These are phyloP conservation scores for Aspergillus bertholletiae DNA, from an alignment of 495 filamentous ascomycete species.

Conservation along the genomic window DNA sequence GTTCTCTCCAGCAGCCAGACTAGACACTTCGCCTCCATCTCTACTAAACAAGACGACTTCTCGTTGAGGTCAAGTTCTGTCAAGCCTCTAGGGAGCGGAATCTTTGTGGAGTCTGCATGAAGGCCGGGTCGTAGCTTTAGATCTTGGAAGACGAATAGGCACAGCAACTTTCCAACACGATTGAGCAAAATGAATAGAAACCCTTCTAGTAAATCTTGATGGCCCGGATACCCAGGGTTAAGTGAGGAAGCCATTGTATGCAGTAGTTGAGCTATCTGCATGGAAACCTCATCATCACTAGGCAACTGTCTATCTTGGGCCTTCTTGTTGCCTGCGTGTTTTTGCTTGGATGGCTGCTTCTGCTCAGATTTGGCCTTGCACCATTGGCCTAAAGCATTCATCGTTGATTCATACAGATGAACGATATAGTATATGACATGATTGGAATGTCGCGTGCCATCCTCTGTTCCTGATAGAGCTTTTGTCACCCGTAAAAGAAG, in stretches of 20 bases:
- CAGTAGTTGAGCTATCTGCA: slow-evolving; percentile 20
- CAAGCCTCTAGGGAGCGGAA: slow-evolving; percentile 30
- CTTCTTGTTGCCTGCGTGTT: not conserved
- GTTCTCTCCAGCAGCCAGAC: slow-evolving; percentile 35
- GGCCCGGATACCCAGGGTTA: slow-evolving; percentile 18
- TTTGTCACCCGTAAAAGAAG: slow-evolving; percentile 29
- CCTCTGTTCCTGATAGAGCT: slow-evolving; percentile 23
- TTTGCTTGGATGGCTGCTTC: slow-evolving; percentile 1
- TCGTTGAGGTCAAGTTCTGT: slow-evolving; percentile 18
- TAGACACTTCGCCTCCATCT: slow-evolving; percentile 33
- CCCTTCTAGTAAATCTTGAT: slow-evolving; percentile 36
- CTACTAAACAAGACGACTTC: slow-evolving; percentile 14
- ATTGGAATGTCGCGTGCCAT: slow-evolving; percentile 10
- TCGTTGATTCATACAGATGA: slow-evolving; percentile 34
- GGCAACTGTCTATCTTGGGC: slow-evolving; percentile 2
- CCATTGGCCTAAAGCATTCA: slow-evolving; percentile 27
- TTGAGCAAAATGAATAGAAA: slow-evolving; percentile 31
- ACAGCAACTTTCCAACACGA: slow-evolving; percentile 37
- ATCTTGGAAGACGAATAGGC: slow-evolving; percentile 34
- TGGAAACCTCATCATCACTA: slow-evolving; percentile 17
- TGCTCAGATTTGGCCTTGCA: slow-evolving; percentile 21
- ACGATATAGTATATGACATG: slow-evolving; percentile 39
- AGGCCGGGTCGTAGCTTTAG: slow-evolving; percentile 22
- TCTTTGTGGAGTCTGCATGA: slow-evolving; percentile 12
- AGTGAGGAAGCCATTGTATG: slow-evolving; percentile 27